phyloP scores from a whole-genome alignment of 202 grass and related monocot genomes.

The Panicum virgatum region DNA sequence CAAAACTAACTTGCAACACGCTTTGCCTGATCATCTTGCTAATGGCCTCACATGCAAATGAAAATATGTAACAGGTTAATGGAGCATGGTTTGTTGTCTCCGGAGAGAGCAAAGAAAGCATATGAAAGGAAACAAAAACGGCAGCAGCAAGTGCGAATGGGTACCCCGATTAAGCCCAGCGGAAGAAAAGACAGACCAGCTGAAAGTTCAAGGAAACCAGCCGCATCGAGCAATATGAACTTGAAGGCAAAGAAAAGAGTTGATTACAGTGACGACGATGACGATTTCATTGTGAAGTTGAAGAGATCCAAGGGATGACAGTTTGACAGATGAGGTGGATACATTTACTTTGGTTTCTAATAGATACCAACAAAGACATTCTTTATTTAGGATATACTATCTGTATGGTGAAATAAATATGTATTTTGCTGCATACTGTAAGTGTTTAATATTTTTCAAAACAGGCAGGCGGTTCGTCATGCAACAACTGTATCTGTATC shows the following conservation, averaged over 20 bases:
- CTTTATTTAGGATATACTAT: conserved; percentile 1
- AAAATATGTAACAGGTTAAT: conserved; percentile 67
- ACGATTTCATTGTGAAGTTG: conserved; percentile 67
- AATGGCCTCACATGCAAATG: not conserved
- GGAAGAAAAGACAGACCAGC: conserved; percentile 48
- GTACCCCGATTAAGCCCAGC: conserved; percentile 51
- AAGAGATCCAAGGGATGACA: conserved; percentile 60
- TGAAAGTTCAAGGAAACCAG: conserved; percentile 72
- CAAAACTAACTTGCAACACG: not conserved
- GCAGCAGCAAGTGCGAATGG: conserved; percentile 59
- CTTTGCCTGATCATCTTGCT: not conserved
- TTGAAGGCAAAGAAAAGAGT: conserved; percentile 77
- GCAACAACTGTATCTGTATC: not conserved
- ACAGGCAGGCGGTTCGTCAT: not conserved
- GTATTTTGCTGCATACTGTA: not conserved
- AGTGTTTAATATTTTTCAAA: not conserved
- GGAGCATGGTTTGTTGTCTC: conserved; percentile 82
- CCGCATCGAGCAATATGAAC: conserved; percentile 38
- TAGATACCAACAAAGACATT: not conserved
- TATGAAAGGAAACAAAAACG: conserved; percentile 78
- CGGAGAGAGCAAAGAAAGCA: conserved; percentile 84
- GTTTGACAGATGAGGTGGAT: not conserved
- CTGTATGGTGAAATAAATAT: conserved; percentile 10
- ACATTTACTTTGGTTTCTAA: not conserved
- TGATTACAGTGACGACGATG: conserved; percentile 57